Conservation (phyloP, 495 filamentous ascomycete genomes). For the Lasiosphaeria ovina region DNA sequence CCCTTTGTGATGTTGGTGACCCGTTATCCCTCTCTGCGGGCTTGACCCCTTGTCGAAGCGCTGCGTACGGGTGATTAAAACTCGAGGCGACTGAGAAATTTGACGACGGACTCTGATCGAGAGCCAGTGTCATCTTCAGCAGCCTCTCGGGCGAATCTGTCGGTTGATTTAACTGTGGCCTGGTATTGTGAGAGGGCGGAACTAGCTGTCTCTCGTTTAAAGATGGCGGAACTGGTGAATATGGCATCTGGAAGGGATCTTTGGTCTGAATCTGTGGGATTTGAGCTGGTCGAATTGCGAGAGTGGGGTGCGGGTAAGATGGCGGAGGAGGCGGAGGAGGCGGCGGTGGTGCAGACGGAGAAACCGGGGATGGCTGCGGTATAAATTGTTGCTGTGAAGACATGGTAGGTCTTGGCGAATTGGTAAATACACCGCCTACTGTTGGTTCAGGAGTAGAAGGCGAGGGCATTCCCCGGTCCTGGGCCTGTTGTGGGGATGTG, state of each 20-base stretch:
- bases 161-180: constrained; percentile 10
- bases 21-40: constrained; percentile 24
- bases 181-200: constrained; percentile 13
- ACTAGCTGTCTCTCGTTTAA: constrained; percentile 14
- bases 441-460: constrained; percentile 13
- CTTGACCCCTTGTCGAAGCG: constrained; percentile 24
- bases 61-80: constrained; percentile 26
- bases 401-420: constrained; percentile 26
- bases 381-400: constrained; percentile 5
- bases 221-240: constrained; percentile 11
- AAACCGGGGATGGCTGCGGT: neutral
- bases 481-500: constrained; percentile 27
- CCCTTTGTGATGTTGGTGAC: constrained; percentile 25
- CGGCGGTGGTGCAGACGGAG: constrained; percentile 4
- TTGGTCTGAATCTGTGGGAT: neutral
- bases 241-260: constrained; percentile 3
- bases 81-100: constrained; percentile 26
- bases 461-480: constrained; percentile 7
- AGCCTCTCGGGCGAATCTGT: constrained; percentile 21
- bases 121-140: constrained; percentile 14
- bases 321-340: constrained; percentile 2
- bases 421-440: constrained; percentile 18
- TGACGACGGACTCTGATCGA: constrained; percentile 29
- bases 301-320: neutral
- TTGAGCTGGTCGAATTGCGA: constrained; percentile 4